Evolutionary conservation across 1,139 yeast genomes (phyloP).

Genomic region (Nematodospora anomalae): DNA sequence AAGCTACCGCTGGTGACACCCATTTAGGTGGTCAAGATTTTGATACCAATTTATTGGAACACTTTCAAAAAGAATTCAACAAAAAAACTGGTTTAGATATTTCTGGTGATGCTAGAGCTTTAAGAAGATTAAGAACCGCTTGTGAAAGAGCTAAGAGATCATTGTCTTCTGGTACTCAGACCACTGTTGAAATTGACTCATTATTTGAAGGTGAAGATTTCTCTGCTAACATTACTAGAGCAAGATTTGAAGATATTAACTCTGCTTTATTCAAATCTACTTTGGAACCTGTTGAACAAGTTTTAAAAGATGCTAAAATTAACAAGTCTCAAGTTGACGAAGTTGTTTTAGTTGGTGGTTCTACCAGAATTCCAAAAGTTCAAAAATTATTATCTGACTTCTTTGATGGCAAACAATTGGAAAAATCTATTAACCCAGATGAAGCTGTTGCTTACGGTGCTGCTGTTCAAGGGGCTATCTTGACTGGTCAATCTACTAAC

Average conservation of each 20-base stretch:
- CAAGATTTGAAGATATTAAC: conserved; percentile 98
- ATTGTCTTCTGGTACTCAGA: conserved; percentile 93
- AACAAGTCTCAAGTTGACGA: conserved; percentile 88
- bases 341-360: conserved; percentile 99
- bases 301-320: conserved; percentile 91
- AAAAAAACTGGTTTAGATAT: conserved; percentile 95
- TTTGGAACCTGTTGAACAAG: conserved; percentile 97
- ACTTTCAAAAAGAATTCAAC: conserved; percentile 93
- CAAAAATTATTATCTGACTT: conserved; percentile 96
- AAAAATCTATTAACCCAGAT: conserved; percentile 97
- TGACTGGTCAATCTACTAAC: conserved; percentile 96
- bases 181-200: conserved; percentile 96
- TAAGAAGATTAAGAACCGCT: conserved; percentile 98
- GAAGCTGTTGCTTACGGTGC: conserved; percentile 99
- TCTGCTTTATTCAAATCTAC: conserved; percentile 95
- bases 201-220: conserved; percentile 95
- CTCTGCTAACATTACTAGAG: conserved; percentile 96
- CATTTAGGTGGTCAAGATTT: conserved; percentile 99
- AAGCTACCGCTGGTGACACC: conserved; percentile 99
- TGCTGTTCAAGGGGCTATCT: conserved; percentile 98
- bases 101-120: conserved; percentile 90
- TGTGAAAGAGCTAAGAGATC: conserved; percentile 99
- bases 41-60: conserved; percentile 93
- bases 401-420: conserved; percentile 97
- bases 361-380: conserved; percentile 99